These are phyloP conservation scores for Withania somnifera DNA, from an alignment of 305 asterid genomes.

Conservation along the genomic window DNA sequence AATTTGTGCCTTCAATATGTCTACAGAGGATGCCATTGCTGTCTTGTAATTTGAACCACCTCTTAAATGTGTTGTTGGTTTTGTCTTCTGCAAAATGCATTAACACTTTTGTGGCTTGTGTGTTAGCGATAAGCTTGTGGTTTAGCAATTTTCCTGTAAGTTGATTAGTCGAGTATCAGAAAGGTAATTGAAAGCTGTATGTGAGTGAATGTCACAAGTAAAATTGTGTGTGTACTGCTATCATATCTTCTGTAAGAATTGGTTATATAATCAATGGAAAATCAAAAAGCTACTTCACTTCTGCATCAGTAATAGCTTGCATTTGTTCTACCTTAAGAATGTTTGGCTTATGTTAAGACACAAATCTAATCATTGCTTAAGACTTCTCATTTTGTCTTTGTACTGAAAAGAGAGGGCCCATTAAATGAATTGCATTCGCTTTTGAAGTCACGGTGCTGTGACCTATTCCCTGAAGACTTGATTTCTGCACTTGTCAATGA, in stretches of 20 bases:
- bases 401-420: background rate
- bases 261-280: background rate
- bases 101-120: background rate
- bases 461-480: background rate
- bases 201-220: background rate
- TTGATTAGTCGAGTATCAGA: background rate
- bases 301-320: background rate
- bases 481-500: background rate
- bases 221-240: background rate
- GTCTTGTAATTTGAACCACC: background rate
- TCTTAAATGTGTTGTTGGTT: background rate
- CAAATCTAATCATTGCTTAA: background rate
- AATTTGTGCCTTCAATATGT: background rate
- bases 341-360: background rate
- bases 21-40: background rate
- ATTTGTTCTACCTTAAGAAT: background rate
- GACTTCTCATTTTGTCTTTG: background rate
- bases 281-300: background rate
- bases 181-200: background rate
- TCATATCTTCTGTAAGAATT: background rate
- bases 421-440: background rate
- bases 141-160: background rate
- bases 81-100: background rate
- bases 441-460: background rate
- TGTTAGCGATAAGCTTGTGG: background rate